phyloP scores from a whole-genome alignment of 371 early-diverging fungal species.

The Mucor plumbeus region DNA sequence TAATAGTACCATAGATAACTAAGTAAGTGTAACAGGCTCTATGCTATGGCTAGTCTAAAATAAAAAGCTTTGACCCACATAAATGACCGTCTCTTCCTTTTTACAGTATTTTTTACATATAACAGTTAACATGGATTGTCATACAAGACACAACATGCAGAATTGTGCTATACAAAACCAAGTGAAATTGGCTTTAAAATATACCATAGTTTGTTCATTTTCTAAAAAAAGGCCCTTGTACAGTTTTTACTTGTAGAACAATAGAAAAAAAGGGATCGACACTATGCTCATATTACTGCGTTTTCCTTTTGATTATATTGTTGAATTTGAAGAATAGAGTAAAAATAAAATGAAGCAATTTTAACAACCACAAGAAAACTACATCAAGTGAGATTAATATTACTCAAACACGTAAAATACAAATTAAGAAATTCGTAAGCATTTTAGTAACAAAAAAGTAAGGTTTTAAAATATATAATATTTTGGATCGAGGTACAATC shows the following conservation, averaged over 20 bases:
- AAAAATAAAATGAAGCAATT: neutral
- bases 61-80: neutral
- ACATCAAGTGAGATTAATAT: neutral
- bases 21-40: neutral
- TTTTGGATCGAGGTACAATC: slow-evolving; percentile 1
- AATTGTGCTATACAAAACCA: neutral
- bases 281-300: neutral
- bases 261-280: slow-evolving; percentile 3
- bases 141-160: neutral
- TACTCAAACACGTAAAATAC: neutral
- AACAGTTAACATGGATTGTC: neutral
- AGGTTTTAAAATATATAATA: neutral
- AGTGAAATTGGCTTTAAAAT: neutral
- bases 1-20: neutral
- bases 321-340: neutral
- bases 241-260: slow-evolving; percentile 5
- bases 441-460: neutral
- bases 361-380: neutral
- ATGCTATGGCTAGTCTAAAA: neutral
- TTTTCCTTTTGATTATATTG: neutral
- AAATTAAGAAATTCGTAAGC: slow-evolving; percentile 1
- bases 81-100: neutral
- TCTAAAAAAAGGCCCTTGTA: slow-evolving; percentile 4
- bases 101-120: neutral
- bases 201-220: neutral